Conservation (phyloP, 2,329 filamentous ascomycete species). For the Penicillium sp. region DNA sequence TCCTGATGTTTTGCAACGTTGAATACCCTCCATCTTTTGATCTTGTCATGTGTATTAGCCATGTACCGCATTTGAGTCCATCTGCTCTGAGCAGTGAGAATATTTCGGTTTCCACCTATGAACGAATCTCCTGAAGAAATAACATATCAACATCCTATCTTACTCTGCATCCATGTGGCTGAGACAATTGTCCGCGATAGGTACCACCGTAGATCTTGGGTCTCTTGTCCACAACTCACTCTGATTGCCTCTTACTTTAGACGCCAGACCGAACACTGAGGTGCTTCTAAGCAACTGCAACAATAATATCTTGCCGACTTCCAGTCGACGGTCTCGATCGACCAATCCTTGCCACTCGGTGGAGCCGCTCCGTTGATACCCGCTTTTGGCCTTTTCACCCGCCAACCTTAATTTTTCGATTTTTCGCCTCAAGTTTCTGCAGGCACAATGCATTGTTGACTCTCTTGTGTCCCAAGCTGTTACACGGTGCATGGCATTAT, state of each 20-base stretch:
- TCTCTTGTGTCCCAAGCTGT: background rate
- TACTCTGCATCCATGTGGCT: too few relatives aligned
- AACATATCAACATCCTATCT: too few relatives aligned
- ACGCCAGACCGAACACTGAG: too few relatives aligned
- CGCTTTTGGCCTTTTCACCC: slow-evolving; percentile 23
- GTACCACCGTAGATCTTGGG: too few relatives aligned
- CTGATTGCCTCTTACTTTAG: too few relatives aligned
- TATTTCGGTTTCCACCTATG: too few relatives aligned
- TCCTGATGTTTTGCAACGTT: slow-evolving; percentile 3
- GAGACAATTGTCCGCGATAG: too few relatives aligned
- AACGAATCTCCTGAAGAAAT: background rate
- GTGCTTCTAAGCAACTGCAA: too few relatives aligned
- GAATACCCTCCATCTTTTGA: slow-evolving; percentile 6
- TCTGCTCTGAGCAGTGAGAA: too few relatives aligned
- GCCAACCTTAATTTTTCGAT: slow-evolving; percentile 23
- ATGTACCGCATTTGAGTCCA: background rate
- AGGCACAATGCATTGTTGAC: slow-evolving; percentile 3
- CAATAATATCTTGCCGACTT: too few relatives aligned
- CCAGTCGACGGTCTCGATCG: too few relatives aligned
- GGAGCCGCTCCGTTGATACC: slow-evolving; percentile 24
- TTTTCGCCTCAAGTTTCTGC: slow-evolving; percentile 1
- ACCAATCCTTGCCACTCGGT: slow-evolving; percentile 14
- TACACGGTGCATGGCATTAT: background rate
- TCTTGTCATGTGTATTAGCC: background rate
- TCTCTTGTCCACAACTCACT: too few relatives aligned